Base-by-base conservation (phyloP, 495 filamentous ascomycete species). In the Talaromyces thailandensis region DNA sequence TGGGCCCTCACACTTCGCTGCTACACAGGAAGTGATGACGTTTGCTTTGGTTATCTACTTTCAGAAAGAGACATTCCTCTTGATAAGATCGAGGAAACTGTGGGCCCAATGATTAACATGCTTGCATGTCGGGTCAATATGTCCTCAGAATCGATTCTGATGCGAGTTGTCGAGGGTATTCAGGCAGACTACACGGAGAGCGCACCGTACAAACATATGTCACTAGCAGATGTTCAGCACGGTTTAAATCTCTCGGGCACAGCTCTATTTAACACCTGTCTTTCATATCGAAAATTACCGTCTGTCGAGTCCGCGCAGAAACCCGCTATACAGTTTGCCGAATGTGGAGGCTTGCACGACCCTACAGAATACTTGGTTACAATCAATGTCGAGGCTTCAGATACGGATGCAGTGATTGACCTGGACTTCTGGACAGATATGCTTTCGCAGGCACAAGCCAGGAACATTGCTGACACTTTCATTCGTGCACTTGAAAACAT, bases 381-480 rank as follows among this genome's bases (percentile, higher is more conserved):
- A 35, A 68, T 85, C 59, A 84, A 84, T 62, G 75, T 86, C 25
- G 83, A 84, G 61, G 73, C 77, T 0, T 68, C 73, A 14, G 78
- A 81, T 28, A 70, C 73, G 3, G 68, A 72, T 4, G 79, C 76
- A 8, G 66, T 68, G 0, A 79, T 86, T 55, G 78, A 83, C 31
- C 45, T 86, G 5, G 82, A 84, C 61, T 84, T 83, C 68, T 86
- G 83, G 83, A 83, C 81, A 0, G 78, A 79, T 55, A 66, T 64
- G 25, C 64, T 82, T 8, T 82, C 78, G 0, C 73, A 76, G 62
- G 67, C 67, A 2, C 80, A 84, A 62, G 83, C 81, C n/a, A 53
- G 64, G n/a, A 79, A 81, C 62, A 76, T 85, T 14, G 72, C 75
- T 2, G 77, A 75, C 18, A 80, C 75, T 1, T 84, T 84, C 56